Evolutionary conservation across 768 basidiomycete species (phyloP).

Genomic region (Tulasnella calospora): DNA sequence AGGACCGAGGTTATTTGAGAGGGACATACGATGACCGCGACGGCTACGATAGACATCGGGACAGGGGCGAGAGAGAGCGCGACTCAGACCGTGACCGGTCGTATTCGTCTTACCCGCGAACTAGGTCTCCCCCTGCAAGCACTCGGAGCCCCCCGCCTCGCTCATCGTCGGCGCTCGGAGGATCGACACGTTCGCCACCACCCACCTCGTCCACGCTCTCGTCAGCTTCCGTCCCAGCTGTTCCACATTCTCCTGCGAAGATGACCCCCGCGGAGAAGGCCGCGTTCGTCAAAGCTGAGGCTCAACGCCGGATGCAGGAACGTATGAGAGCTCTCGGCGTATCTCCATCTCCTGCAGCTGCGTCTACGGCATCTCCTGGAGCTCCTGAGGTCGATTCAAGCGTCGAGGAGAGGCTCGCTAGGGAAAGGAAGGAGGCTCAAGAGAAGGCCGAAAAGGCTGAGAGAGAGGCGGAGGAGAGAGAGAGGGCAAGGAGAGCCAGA

Average conservation of each 20-base stretch:
- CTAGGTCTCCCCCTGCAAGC: slow-evolving; percentile 36
- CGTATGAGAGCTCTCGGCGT: slow-evolving; percentile 84
- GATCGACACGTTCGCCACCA: slow-evolving; percentile 29
- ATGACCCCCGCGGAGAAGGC: slow-evolving; percentile 83
- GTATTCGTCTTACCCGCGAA: slow-evolving; percentile 29
- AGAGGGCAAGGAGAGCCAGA: slow-evolving; percentile 62
- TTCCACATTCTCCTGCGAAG: slow-evolving; percentile 40
- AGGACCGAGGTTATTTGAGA: slow-evolving; percentile 28
- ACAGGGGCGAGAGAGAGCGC: slow-evolving; percentile 42
- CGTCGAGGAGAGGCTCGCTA: slow-evolving; percentile 77
- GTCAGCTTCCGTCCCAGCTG: slow-evolving; percentile 33
- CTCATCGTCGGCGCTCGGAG: slow-evolving; percentile 36
- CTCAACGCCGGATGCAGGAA: slow-evolving; percentile 73
- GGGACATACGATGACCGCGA: slow-evolving; percentile 36
- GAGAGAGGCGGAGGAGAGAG: slow-evolving; percentile 73
- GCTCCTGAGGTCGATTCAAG: slow-evolving; percentile 55
- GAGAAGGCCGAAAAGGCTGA: slow-evolving; percentile 76
- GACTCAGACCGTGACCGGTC: slow-evolving; percentile 35
- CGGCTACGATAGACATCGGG: slow-evolving; percentile 37
- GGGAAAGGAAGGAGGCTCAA: slow-evolving; percentile 88
- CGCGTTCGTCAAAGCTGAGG: slow-evolving; percentile 73
- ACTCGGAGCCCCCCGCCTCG: slow-evolving; percentile 46
- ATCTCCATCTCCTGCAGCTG: slow-evolving; percentile 38
- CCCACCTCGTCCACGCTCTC: slow-evolving; percentile 44
- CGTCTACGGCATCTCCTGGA: slow-evolving; percentile 32